Conservation (phyloP, 106 monocot genomes). For the Dendrobium catenatum region DNA sequence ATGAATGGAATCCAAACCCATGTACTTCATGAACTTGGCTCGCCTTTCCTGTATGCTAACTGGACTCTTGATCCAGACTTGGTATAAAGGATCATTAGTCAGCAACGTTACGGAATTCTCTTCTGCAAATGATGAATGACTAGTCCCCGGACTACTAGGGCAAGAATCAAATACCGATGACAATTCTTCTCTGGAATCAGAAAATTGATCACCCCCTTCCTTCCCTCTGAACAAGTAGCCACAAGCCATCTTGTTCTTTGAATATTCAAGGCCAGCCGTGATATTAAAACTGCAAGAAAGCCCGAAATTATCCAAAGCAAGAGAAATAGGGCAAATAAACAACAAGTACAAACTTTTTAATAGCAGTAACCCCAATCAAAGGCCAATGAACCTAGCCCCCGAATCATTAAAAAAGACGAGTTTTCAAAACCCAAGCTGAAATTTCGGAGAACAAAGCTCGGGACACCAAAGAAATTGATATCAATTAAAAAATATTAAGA, state of each 20-base stretch:
- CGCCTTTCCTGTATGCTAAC: constrained; percentile 45
- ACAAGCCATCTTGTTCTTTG: constrained; percentile 3
- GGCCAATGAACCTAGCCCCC: background rate
- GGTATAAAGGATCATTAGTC: constrained; percentile 2
- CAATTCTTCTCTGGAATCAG: constrained; percentile 47
- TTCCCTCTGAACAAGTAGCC: background rate
- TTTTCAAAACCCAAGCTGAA: background rate
- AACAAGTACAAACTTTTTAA: background rate
- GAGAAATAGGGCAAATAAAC: background rate
- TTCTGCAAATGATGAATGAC: background rate
- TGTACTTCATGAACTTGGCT: constrained; percentile 32
- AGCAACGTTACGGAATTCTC: constrained; percentile 4
- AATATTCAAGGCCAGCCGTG: background rate
- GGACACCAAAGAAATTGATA: background rate
- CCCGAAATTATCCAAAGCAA: background rate
- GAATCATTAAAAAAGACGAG: background rate
- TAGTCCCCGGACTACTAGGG: constrained; percentile 8
- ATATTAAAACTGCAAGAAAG: background rate
- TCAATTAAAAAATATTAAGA: background rate
- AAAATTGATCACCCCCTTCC: constrained; percentile 37
- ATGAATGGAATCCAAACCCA: constrained; percentile 36
- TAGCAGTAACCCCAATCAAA: background rate
- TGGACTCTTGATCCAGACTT: constrained; percentile 27
- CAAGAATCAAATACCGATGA: constrained; percentile 23
- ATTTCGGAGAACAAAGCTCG: background rate